These are phyloP conservation scores for Raffaelea albimanens DNA, from an alignment of 2,329 filamentous ascomycete species.

Conservation along the genomic window DNA sequence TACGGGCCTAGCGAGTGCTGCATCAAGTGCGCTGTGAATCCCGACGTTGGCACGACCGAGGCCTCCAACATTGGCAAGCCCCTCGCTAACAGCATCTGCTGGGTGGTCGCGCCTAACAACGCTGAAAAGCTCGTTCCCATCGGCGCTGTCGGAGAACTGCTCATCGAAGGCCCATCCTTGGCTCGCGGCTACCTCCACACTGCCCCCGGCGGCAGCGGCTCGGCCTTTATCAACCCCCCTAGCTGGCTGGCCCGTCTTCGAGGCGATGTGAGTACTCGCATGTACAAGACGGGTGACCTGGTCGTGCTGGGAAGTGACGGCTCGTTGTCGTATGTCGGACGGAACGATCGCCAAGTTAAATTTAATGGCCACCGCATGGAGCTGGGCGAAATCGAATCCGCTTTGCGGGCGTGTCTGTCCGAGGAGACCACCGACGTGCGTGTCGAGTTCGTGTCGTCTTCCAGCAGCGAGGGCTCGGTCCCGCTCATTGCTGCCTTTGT, in stretches of 20 bases:
- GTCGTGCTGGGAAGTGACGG: conserved; percentile 45
- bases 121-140: conserved; percentile 18
- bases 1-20: conserved; percentile 24
- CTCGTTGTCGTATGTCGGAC: conserved; percentile 23
- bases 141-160: conserved; percentile 30
- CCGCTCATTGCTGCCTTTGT: too few relatives aligned
- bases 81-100: conserved; percentile 16
- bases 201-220: conserved; percentile 13
- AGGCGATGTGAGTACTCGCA: conserved; percentile 21
- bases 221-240: conserved; percentile 15
- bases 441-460: too few relatives aligned
- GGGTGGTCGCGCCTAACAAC: conserved; percentile 27
- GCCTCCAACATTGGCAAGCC: neutral
- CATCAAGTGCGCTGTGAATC: conserved; percentile 7
- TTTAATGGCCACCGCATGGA: too few relatives aligned
- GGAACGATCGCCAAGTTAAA: conserved; percentile 43
- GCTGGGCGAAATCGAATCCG: too few relatives aligned
- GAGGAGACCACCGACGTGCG: too few relatives aligned
- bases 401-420: too few relatives aligned
- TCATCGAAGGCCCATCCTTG: conserved; percentile 29
- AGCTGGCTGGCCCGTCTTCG: neutral
- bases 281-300: conserved; percentile 53
- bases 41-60: neutral
- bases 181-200: conserved; percentile 27
- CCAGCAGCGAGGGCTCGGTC: too few relatives aligned